phyloP scores from a whole-genome alignment of 441 rosid species.

The Codiaeum variegatum region DNA sequence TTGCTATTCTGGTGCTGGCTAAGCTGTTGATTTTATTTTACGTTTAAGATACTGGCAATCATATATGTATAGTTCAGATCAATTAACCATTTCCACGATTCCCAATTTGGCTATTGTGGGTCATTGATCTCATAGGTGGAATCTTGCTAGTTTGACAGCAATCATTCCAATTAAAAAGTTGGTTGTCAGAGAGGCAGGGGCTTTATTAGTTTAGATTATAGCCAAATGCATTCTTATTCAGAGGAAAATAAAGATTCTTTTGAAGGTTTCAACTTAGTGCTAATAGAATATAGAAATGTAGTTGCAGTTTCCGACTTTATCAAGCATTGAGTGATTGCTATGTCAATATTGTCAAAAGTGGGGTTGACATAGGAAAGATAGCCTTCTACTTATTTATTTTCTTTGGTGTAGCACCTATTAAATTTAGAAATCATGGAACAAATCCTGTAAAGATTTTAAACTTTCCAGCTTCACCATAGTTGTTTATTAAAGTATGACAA shows the following conservation, averaged over 20 bases:
- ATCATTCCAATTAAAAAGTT: background rate
- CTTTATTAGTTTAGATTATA: background rate
- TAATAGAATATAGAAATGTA: background rate
- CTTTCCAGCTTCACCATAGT: background rate
- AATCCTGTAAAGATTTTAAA: background rate
- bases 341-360: slow-evolving; percentile 9
- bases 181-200: background rate
- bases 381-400: background rate
- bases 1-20: slow-evolving; percentile 3
- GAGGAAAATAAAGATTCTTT: background rate
- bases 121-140: slow-evolving; percentile 2
- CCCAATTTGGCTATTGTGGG: background rate
- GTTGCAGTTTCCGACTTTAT: slow-evolving; percentile 5
- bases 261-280: slow-evolving; percentile 12
- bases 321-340: slow-evolving; percentile 1
- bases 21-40: background rate
- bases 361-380: slow-evolving; percentile 19
- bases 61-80: background rate
- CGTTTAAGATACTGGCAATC: background rate
- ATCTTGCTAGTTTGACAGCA: slow-evolving; percentile 3
- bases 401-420: background rate
- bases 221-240: background rate
- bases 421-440: slow-evolving; percentile 2
- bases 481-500: background rate
- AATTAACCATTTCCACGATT: background rate